Evolutionary conservation across 208 protist genomes (phyloP), one percentile per base, ranked within the genome.

Genomic region (Trypanosoma platydactyli): DNA sequence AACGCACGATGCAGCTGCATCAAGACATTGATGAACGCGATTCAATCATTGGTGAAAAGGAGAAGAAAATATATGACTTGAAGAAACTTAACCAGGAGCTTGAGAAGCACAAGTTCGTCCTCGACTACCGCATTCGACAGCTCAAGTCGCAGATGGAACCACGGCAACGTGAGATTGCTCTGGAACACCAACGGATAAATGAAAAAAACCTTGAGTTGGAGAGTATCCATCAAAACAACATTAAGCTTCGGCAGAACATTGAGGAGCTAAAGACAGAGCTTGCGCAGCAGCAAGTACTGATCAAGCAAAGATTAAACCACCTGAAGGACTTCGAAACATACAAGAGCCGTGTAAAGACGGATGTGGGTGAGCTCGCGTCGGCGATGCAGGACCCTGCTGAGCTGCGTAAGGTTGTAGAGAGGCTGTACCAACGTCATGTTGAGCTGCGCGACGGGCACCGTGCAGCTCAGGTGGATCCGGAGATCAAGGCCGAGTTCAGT

Each of bases 81-180:
- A 98, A 98, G 80, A 98, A 98, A 79, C 97, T 98, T 65, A 99
- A 99, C 76, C 97, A 99, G 76, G 96, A 99, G 79, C 79, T 99
- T 48, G 97, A 99, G 67, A 99, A 99, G 75, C 97, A 98, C 86
- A 98, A 98, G 72, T 99, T 98, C 80, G 98, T 99, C 25, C 86
- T 99, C 4, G 97, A 99, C 74, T 96, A 98, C 81, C 98, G 98
- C 75, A 99, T 99, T 70, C 94, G 95, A 20, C 94, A 98, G 82
- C 85, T 99, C 27, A 98, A 98, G 75, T 92, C 91, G 64, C 97
- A 99, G 83, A 99, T 98, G 65, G 96, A 98, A 80, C 98, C 98
- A 40, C 84, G 95, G 65, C 96, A 99, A 74, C 74, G 89, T 27
- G 89, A 99, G 67, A 98, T 98, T 57, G 68, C 70, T 5, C 73